A percentile compares a stretch with the other conserved stretches of the same genome.
Evolutionary conservation across 1,284 basidiomycete species (phyloP).

Genomic region (Leccinum fallax): DNA sequence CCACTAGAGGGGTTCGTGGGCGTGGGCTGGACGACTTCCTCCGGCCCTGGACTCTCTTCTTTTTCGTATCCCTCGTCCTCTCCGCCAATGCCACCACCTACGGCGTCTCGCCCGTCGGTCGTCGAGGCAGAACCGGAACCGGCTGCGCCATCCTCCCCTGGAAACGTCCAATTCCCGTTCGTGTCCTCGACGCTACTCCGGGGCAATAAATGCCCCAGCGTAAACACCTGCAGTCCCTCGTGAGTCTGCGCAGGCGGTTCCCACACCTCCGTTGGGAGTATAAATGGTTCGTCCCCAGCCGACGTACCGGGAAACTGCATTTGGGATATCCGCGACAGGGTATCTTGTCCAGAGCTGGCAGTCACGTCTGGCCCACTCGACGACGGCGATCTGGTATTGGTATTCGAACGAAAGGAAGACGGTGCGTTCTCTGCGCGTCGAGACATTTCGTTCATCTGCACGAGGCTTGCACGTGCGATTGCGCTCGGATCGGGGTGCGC

Average conservation of each 20-base stretch:
- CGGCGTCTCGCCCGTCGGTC: neutral
- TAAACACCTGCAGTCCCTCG: constrained; percentile 79
- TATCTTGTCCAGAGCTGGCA: constrained; percentile 10
- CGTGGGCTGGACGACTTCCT: constrained; percentile 37
- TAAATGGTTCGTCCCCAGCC: constrained; percentile 40
- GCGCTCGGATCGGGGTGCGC: constrained; percentile 45
- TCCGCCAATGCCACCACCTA: constrained; percentile 9
- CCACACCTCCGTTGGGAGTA: constrained; percentile 38
- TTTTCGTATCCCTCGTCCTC: constrained; percentile 29
- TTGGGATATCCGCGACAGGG: constrained; percentile 27
- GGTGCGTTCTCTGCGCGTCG: constrained; percentile 53
- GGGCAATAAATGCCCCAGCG: constrained; percentile 79
- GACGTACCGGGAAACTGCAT: constrained; percentile 29
- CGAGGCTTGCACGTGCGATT: constrained; percentile 59
- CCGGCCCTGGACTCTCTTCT: constrained; percentile 34
- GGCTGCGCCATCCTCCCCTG: constrained; percentile 32
- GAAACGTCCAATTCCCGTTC: constrained; percentile 62
- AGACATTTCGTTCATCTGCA: constrained; percentile 77
- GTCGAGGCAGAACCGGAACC: constrained; percentile 14
- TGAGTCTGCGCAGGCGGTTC: constrained; percentile 41
- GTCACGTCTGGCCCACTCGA: constrained; percentile 23
- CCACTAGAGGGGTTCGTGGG: constrained; percentile 25
- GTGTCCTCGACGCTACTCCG: constrained; percentile 51
- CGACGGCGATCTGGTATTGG: constrained; percentile 18
- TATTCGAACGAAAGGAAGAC: constrained; percentile 37